Conservation (phyloP, 352 stramenopile species). For the Phytophthora sp. region DNA sequence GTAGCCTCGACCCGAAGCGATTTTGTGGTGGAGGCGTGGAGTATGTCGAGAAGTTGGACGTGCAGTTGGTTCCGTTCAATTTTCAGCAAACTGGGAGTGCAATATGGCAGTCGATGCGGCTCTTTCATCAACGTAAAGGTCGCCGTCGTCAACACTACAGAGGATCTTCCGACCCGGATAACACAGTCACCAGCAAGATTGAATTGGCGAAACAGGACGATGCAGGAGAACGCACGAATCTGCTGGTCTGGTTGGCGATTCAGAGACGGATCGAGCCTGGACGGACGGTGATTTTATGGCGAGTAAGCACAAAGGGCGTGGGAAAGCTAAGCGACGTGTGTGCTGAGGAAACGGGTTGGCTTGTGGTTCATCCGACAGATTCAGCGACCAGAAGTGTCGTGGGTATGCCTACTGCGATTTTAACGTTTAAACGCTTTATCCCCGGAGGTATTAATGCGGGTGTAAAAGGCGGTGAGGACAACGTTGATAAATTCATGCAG, state of each 20-base stretch:
- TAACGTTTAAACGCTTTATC: conserved; percentile 11
- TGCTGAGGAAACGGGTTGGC: conserved; percentile 57
- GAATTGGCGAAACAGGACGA: conserved; percentile 9
- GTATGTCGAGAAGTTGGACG: conserved; percentile 11
- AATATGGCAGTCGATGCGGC: conserved; percentile 25
- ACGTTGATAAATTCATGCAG: conserved; percentile 6
- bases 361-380: conserved; percentile 16
- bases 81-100: conserved; percentile 17
- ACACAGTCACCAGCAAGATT: conserved; percentile 43
- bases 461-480: not conserved
- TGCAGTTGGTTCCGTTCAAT: conserved; percentile 22
- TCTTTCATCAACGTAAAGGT: conserved; percentile 7
- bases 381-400: not conserved
- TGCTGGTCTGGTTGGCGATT: conserved; percentile 17
- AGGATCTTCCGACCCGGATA: conserved; percentile 14
- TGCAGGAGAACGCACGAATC: not conserved
- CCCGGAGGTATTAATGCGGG: too few species aligned
- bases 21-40: not conserved
- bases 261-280: conserved; percentile 37
- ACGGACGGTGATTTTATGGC: conserved; percentile 53
- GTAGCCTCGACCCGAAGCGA: not conserved
- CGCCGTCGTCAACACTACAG: conserved; percentile 23
- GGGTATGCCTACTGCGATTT: conserved; percentile 3
- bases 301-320: conserved; percentile 36
- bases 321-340: conserved; percentile 32